Evolutionary conservation across 345 rosid genomes (phyloP), one percentile per base, ranked within the genome.

Genomic region (sweet orange (Citrus sinensis)): DNA sequence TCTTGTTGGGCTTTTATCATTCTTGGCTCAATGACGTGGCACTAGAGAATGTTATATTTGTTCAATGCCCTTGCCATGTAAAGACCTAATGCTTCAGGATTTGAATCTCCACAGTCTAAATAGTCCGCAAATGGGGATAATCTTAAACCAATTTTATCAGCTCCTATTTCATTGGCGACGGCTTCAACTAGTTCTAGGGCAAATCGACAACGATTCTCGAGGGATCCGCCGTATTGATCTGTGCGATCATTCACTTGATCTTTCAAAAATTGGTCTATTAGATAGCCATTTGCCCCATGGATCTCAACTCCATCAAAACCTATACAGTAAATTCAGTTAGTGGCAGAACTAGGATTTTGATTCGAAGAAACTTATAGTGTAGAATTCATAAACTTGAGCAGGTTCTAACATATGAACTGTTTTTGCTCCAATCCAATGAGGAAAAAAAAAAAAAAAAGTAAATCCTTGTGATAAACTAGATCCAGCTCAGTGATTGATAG

Each of bases 231-330:
- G 3, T 91, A 89, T 64, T 87, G 81, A 64, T 89, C 94, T 0
- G 93, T 90, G 6, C 98, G 79, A 58, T 93, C 96, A n/a, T 93
- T 93, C 32, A 87, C 88, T 22, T 86, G 84, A 80, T 90, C 96
- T 71, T 93, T 93, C 88, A 91, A 20, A 82, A 93, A 91, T 80
- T 91, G 94, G 25, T 91, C 96, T 5, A 90, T 78, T 35, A 91
- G 76, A 80, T 86, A 88, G 49, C 98, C 96, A 59, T 93, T 81
- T 71, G 96, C 94, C 0, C 93, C 96, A 22, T 90, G 98, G 76
- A 93, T 88, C 83, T 93, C 98, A n/a, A 93, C 91, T 6, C 95
- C 95, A 59, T 91, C 96, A 17, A 91, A 91, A 22, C 95, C 94
- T 93, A 29, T 14, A 16, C 7, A 58, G 22, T 30, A 49, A 46